Base-by-base conservation (phyloP, 352 stramenopile species). In the Peronospora belbahrii region DNA sequence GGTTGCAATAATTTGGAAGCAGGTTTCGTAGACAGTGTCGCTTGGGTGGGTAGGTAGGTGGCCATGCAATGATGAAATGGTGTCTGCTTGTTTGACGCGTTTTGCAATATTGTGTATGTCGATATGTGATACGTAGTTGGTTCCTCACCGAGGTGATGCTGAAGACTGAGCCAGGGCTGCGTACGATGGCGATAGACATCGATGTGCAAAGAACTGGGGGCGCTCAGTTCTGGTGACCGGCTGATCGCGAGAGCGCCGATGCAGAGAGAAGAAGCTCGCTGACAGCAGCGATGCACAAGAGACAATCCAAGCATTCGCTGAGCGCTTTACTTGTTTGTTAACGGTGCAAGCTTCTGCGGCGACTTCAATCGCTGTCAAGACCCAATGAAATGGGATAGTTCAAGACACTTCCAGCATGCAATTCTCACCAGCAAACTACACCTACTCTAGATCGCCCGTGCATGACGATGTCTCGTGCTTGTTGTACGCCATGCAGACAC, bases 171-270 rank as follows among this genome's bases (percentile, higher is more conserved):
- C 36, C 27, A 23, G 13, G 20, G 17, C 53, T 39, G 30, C 43
- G 38, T 18, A 24, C 42, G 44, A 39, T 56, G 41, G 46, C 32
- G 52, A 65, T 59, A 40, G 42, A 36, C 36, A 48, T n/a, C 22
- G 23, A 28, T 17, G 54, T 50, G 52, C 43, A 64, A 56, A 67
- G 34, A 59, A 59, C 28, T 18, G 56, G 50, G 35, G 6, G 40
- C 34, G 24, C 56, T 59, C 52, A 63, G 58, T 45, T 46, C 46
- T 39, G 22, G 41, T 53, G 28, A 42, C 33, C 48, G 48, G 44
- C 54, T 57, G 59, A 64, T 45, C 43, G 41, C 39, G 41, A 57
- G 35, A 52, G 41, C 47, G 39, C 35, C 22, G 42, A 15, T 34
- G 37, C 19, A 15, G 24, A 52, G 33, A 48, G 35, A 54, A 43